Evolutionary conservation across 805 yeast species (phyloP), one percentile per base, ranked within the genome.

Genomic region (Scheffersomyces ergatensis): DNA sequence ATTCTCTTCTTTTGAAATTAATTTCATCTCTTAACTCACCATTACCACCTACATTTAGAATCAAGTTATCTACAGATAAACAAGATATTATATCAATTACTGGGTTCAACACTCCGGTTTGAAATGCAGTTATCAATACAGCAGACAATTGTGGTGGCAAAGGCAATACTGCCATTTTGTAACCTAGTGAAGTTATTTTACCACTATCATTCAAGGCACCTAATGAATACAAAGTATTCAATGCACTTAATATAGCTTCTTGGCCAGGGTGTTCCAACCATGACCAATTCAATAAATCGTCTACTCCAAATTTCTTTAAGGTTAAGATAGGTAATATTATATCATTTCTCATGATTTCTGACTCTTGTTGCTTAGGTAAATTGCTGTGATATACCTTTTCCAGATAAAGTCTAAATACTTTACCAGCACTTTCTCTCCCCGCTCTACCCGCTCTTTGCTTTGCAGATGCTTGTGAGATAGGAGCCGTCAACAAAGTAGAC

Each of bases 391-490:
- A 92, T 43, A 86, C 83, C 1, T 66, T 58, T 51, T 92, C 98
- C 36, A 86, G 81, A 60, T 84, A 93, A 27, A 93, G 65, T 44
- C 98, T 67, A 63, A 74, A 93, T 33, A 93, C 87, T 60, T 92
- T 92, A 33, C 99, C 99, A 11, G 58, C 53, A 23, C 85, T 79
- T 65, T 93, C 98, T 79, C 99, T 88, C 46, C 99, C 99, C n/a
- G 99, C 98, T 74, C 99, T 86, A 60, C 99, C 99, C 34, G 90
- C 82, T 63, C 99, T 73, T 67, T 93, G 99, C 26, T 86, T 78
- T 0, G 98, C 99, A 30, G 96, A 85, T 0, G 98, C 95, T 54
- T 85, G 88, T 0, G 98, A 89, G 17, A 93, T 83, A 1, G 99
- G 93, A 0, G 93, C 89, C 0, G 97, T 90, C 38, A 93, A 67